Conservation (phyloP, 306 rosid genomes). For the Cercis canadensis region DNA sequence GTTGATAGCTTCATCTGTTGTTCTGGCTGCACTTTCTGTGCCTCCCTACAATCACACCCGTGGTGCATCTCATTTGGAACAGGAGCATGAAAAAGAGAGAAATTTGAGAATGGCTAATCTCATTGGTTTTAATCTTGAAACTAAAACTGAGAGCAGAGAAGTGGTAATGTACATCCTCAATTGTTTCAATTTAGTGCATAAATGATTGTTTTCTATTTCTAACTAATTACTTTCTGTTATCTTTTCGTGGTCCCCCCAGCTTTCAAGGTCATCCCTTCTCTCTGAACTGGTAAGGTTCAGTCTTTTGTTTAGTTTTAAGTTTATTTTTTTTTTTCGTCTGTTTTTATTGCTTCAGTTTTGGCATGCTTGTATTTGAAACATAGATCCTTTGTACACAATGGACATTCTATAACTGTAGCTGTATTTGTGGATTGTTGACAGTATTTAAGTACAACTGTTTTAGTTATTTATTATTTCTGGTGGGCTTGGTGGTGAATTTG, state of each 20-base stretch:
- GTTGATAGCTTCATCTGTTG: conserved; percentile 95
- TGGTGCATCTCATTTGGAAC: conserved; percentile 83
- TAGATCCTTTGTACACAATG: not conserved
- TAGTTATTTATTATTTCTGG: too few species aligned
- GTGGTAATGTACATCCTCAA: conserved; percentile 58
- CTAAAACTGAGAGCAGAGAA: conserved; percentile 85
- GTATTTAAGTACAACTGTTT: too few species aligned
- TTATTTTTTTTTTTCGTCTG: not conserved
- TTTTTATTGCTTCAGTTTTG: not conserved
- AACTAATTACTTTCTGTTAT: conserved; percentile 26
- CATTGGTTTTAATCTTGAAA: conserved; percentile 88
- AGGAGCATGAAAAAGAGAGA: conserved; percentile 89
- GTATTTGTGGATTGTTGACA: too few species aligned
- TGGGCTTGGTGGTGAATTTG: too few species aligned
- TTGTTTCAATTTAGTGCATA: conserved; percentile 7
- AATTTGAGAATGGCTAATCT: conserved; percentile 91
- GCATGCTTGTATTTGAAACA: not conserved
- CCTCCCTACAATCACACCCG: conserved; percentile 75
- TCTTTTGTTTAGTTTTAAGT: not conserved
- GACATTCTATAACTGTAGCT: not conserved
- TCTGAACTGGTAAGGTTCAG: conserved; percentile 79
- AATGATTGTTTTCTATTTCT: conserved; percentile 29
- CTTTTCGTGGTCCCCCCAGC: conserved; percentile 51
- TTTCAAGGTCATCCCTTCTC: conserved; percentile 84
- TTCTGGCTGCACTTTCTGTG: conserved; percentile 91